A percentile compares a stretch with the other conserved stretches of the same genome.
Conservation (phyloP, 2,329 filamentous ascomycete species). For the Ilyonectria sp. region DNA sequence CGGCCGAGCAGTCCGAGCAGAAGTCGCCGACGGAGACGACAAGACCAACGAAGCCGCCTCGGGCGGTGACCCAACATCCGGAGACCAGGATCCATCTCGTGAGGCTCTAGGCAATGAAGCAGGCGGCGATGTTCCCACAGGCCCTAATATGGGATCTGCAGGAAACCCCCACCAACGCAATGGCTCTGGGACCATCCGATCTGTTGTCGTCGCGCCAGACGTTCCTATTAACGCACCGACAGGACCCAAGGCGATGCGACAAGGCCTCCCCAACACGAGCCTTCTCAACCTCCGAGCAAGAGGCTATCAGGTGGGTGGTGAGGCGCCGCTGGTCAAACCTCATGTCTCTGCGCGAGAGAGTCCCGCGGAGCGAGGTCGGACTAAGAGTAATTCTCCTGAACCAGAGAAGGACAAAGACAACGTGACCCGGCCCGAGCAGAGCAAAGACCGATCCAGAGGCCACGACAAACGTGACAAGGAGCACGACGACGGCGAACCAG, state of each 20-base stretch:
- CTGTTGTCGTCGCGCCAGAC: constrained; percentile 55
- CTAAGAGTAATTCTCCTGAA: constrained; percentile 65
- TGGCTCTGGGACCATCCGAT: constrained; percentile 49
- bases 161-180: constrained; percentile 39
- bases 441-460: constrained; percentile 52
- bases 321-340: constrained; percentile 49
- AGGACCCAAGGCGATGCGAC: constrained; percentile 94
- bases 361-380: constrained; percentile 49
- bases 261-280: constrained; percentile 87
- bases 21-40: constrained; percentile 31
- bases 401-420: constrained; percentile 55
- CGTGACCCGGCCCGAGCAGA: constrained; percentile 52
- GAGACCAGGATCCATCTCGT: constrained; percentile 43
- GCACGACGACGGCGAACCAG: constrained; percentile 39
- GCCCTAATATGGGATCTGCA: constrained; percentile 36
- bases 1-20: constrained; percentile 53
- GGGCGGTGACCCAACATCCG: constrained; percentile 33
- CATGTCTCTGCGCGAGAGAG: constrained; percentile 37
- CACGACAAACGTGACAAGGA: constrained; percentile 46
- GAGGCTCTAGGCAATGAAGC: constrained; percentile 52
- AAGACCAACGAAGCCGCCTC: constrained; percentile 32
- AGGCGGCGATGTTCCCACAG: constrained; percentile 41
- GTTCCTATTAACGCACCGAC: constrained; percentile 83
- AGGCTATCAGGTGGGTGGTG: constrained; percentile 63
- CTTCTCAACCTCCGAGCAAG: constrained; percentile 75